Evolutionary conservation across 1,284 basidiomycete genomes (phyloP), one percentile per base, ranked within the genome.

Genomic region (Thelephora terrestris): DNA sequence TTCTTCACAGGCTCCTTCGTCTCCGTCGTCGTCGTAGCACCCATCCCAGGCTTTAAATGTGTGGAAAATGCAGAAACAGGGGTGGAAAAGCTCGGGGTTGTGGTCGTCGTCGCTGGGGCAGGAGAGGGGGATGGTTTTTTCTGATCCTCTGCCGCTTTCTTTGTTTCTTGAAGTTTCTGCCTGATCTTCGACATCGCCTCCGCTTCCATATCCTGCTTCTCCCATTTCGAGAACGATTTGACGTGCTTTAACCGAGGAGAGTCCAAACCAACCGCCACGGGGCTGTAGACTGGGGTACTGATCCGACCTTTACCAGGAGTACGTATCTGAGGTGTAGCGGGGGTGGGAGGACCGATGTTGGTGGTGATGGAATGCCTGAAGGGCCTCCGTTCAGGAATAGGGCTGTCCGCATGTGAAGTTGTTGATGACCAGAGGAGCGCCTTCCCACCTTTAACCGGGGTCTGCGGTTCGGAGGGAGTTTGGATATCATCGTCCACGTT

Each of bases 201-300:
- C 4, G 85, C 85, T 55, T 88, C 85, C 34, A 85, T 61, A 56
- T 88, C 85, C 59, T 88, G 85, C 53, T 86, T 88, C 62, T 88
- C 85, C 81, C 82, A 85, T 61, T 85, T 86, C 1, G 83, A 83
- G 54, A 78, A 81, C 6, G 72, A 71, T 53, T 73, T 73, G 16
- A 68, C 39, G 16, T 42, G 39, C 39, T n/a, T 42, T n/a, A 42
- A 21, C 39, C 25, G 20, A 16, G 39, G 39, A 42, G 39, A 23
- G 21, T 42, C 39, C 21, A 25, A 25, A 21, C 14, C 25, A 23
- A 21, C 39, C 2, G 39, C 39, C 20, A 12, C n/a, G 20, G 39
- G 39, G 21, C n/a, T 42, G n/a, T 42, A 42, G 39, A 18, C 39
- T 23, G 39, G 21, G 17, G 21, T 42, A 21, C 21, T 42, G 39